Evolutionary conservation across 1,284 basidiomycete genomes (phyloP).

Genomic region (Porodaedalea pini): DNA sequence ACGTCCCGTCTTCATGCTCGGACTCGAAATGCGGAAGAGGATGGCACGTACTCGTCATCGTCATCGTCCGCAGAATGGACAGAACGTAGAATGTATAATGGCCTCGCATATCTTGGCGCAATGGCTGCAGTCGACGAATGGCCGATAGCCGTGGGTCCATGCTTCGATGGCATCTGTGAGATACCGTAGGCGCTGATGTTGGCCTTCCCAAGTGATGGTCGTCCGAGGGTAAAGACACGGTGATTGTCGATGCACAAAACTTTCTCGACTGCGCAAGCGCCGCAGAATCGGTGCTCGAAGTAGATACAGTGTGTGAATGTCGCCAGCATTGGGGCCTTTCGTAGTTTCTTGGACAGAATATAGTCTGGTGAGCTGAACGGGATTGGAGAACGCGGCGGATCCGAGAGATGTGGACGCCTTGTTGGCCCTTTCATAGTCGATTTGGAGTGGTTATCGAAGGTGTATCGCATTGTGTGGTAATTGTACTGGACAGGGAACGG

Average conservation of each 20-base stretch:
- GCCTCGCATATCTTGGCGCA: not conserved
- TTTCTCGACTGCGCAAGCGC: not conserved
- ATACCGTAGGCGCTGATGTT: not conserved
- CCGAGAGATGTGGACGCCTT: not conserved
- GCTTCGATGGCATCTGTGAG: slow-evolving; percentile 7
- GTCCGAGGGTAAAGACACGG: not conserved
- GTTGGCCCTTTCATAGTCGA: not conserved
- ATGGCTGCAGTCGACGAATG: not conserved
- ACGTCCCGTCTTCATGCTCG: slow-evolving; percentile 8
- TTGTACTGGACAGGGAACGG: slow-evolving; percentile 1
- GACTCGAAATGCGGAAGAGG: slow-evolving; percentile 17
- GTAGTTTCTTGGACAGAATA: not conserved
- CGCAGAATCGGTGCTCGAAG: not conserved
- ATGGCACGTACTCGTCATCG: slow-evolving; percentile 11
- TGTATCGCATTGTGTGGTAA: not conserved
- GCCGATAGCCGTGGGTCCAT: not conserved
- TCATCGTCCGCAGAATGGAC: not conserved
- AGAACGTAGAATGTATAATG: not conserved
- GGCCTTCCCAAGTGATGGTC: not conserved
- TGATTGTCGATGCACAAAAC: not conserved
- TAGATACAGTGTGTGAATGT: not conserved
- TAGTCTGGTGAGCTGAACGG: not conserved
- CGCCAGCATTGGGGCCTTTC: not conserved
- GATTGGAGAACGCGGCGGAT: slow-evolving; percentile 3
- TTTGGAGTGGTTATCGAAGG: not conserved